These are phyloP conservation scores for Linderniella brevidens DNA, from an alignment of 257 asterid species.

Conservation along the genomic window DNA sequence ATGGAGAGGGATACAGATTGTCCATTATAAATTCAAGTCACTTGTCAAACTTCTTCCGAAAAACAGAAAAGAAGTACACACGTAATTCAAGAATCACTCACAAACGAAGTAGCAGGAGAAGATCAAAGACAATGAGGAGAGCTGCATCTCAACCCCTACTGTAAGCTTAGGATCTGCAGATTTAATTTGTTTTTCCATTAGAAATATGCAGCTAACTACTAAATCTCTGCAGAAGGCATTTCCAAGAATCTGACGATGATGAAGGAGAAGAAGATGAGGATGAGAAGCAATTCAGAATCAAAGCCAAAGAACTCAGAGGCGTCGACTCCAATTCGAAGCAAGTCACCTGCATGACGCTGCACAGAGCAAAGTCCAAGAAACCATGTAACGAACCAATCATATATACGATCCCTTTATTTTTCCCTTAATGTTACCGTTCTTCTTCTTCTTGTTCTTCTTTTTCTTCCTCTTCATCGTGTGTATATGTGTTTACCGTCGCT, in stretches of 20 bases:
- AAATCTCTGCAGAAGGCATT: constrained; percentile 23
- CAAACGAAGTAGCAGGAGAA: too few relatives aligned
- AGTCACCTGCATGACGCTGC: constrained; percentile 27
- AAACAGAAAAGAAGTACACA: too few relatives aligned
- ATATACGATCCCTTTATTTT: too few relatives aligned
- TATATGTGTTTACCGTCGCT: too few relatives aligned
- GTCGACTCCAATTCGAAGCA: constrained; percentile 17
- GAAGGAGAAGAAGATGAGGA: constrained; percentile 13
- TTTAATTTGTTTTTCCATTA: too few relatives aligned
- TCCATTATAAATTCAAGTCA: too few relatives aligned
- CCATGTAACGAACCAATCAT: constrained; percentile 15
- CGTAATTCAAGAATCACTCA: too few relatives aligned
- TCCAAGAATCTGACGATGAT: constrained; percentile 17
- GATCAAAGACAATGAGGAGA: constrained; percentile 31
- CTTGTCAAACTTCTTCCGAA: too few relatives aligned
- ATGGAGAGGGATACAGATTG: too few relatives aligned
- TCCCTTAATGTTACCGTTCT: too few relatives aligned
- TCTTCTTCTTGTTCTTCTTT: constrained; percentile 3
- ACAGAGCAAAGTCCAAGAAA: constrained; percentile 20
- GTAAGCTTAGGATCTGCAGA: constrained; percentile 15
- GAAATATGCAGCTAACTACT: too few relatives aligned
- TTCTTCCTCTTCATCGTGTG: neutral
- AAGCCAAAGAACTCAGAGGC: constrained; percentile 13
- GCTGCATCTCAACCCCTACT: constrained; percentile 41
- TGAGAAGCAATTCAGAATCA: neutral